A percentile compares a stretch with the other conserved stretches of the same genome.
Evolutionary conservation across 805 yeast genomes (phyloP).

Genomic region (Starmera quercuum): DNA sequence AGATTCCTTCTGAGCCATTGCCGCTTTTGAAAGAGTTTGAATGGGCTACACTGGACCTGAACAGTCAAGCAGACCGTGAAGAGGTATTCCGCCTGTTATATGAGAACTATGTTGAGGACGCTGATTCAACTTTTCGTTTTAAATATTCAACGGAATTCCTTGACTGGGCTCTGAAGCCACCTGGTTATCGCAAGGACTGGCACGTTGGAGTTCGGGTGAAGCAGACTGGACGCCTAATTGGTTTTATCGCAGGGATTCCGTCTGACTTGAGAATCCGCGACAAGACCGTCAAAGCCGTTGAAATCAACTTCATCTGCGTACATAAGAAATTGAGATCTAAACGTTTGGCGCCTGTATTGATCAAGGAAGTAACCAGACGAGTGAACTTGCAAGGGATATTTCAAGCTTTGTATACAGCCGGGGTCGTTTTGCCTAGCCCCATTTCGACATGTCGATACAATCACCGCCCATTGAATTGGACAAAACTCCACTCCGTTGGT

Average conservation of each 20-base stretch:
- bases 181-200: conserved; percentile 89
- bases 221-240: conserved; percentile 69
- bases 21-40: conserved; percentile 70
- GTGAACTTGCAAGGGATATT: conserved; percentile 79
- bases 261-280: conserved; percentile 55
- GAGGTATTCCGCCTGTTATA: conserved; percentile 77
- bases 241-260: conserved; percentile 90
- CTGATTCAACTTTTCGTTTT: conserved; percentile 86
- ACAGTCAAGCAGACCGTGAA: conserved; percentile 46
- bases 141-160: conserved; percentile 78
- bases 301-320: conserved; percentile 88
- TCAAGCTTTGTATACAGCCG: conserved; percentile 96
- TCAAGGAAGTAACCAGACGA: conserved; percentile 89
- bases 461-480: conserved; percentile 93
- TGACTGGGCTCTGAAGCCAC: conserved; percentile 90
- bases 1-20: conserved; percentile 63
- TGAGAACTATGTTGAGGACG: conserved; percentile 92
- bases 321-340: conserved; percentile 93
- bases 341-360: conserved; percentile 88
- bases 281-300: conserved; percentile 56
- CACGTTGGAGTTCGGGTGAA: conserved; percentile 88
- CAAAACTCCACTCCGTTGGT: conserved; percentile 81
- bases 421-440: conserved; percentile 88
- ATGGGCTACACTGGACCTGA: conserved; percentile 76
- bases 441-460: conserved; percentile 81